Percentiles rank a stretch among this genome's conserved stretches.
Evolutionary conservation across 768 basidiomycete species (phyloP).

Genomic region (Gelatoporia subvermispora): DNA sequence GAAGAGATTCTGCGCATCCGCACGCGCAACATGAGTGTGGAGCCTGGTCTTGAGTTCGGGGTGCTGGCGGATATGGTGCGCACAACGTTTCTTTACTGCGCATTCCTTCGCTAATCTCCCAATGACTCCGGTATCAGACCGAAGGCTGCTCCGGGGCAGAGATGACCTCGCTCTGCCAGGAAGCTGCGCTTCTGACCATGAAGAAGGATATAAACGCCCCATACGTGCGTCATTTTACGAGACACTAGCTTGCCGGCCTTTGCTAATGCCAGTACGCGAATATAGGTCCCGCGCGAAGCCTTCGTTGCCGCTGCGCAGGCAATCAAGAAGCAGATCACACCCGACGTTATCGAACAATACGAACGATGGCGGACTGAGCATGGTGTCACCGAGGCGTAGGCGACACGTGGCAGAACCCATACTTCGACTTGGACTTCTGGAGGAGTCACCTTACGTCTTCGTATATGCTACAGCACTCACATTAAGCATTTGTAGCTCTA

Average conservation of each 20-base stretch:
- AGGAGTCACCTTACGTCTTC: too few species aligned
- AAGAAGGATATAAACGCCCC: constrained; percentile 75
- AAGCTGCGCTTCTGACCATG: constrained; percentile 93
- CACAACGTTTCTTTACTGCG: neutral
- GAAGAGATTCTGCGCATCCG: constrained; percentile 83
- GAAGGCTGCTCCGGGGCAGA: constrained; percentile 97
- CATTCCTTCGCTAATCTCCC: neutral
- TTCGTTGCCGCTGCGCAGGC: constrained; percentile 69
- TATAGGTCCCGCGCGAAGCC: constrained; percentile 68
- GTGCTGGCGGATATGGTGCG: constrained; percentile 68
- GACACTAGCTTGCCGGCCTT: neutral
- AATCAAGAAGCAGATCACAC: constrained; percentile 81
- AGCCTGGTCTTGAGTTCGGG: constrained; percentile 58
- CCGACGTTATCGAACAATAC: constrained; percentile 67
- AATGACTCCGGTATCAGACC: constrained; percentile 48
- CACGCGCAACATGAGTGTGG: constrained; percentile 75
- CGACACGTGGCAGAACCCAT: neutral
- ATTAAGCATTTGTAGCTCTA: too few species aligned
- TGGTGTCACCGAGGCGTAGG: constrained; percentile 14
- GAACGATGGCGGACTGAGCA: constrained; percentile 53
- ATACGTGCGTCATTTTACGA: constrained; percentile 45
- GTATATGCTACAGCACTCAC: too few species aligned
- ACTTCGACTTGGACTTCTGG: too few species aligned
- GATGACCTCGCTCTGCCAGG: constrained; percentile 87
- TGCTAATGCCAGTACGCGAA: neutral